Base-by-base conservation (phyloP, 2,329 filamentous ascomycete species). In the Apiospora arundinis region DNA sequence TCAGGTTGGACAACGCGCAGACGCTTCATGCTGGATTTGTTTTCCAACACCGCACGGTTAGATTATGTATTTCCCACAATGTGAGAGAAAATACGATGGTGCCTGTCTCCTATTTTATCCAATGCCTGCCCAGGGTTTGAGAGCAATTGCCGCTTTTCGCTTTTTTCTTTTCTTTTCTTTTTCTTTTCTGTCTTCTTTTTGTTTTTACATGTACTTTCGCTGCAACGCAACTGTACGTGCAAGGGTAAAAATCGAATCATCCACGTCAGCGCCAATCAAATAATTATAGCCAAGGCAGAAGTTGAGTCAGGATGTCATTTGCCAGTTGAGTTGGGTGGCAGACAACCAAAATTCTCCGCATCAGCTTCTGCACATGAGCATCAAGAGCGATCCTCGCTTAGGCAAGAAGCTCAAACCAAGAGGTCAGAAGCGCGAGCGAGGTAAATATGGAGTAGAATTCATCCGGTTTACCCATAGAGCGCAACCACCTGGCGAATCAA, bases 221-320 rank as follows among this genome's bases (percentile, higher is more conserved):
- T 40, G 56, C 56, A 63, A 63, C 56, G 32, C 56, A 63, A 40
- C 56, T 63, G 56, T 63, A 40, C 32, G 12, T 40, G 11, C 56
- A 63, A 16, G 56, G 56, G 56, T 63, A 4, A 21, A 23, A n/a
- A 40, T 40, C 56, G 56, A n/a, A 60, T 60, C 28, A 60, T 60
- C 28, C 56, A 40, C 56, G 32, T 63, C 56, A 63, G 56, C 56
- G 21, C 32, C 56, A 63, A 63, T 63, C 32, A 63, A 63, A 63
- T 63, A 63, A 40, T n/a, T 40, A 63, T 40, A 40, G 56, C 28
- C 32, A 63, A 40, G 56, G 56, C 4, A 40, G 8, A 14, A n/a
- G 56, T 60, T 16, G 28, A 63, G 32, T 40, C 56, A 63, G 56
- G 56, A n/a, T 37, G 32, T 8, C 56, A 37, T 7, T 21, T 23